These are phyloP conservation scores for Tuctoria greenei DNA, from an alignment of 176 grass and related monocot species.

Conservation along the genomic window DNA sequence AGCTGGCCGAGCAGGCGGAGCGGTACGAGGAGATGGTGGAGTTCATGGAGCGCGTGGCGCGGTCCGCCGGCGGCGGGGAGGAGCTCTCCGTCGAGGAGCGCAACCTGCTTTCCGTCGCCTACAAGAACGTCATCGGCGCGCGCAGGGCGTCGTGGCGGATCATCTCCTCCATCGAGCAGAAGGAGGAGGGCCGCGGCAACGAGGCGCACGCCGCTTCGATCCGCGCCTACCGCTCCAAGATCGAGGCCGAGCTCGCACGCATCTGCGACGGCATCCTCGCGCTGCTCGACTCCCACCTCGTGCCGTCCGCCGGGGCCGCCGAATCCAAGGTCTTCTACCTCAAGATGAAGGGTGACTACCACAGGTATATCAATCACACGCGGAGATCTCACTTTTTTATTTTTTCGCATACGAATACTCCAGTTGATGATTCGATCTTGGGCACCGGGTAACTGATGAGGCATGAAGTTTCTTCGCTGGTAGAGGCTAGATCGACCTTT, in stretches of 20 bases:
- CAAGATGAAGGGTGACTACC: conserved; percentile 94
- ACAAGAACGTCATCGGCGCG: conserved; percentile 90
- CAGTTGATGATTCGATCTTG: not conserved
- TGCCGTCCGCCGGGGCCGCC: conserved; percentile 64
- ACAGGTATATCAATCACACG: conserved; percentile 38
- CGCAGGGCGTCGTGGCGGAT: conserved; percentile 77
- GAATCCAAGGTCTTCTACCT: conserved; percentile 95
- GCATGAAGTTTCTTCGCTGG: not conserved
- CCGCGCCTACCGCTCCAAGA: conserved; percentile 69
- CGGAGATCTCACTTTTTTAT: not conserved
- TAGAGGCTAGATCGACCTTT: not conserved
- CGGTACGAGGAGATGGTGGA: conserved; percentile 93
- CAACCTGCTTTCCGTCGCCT: conserved; percentile 84
- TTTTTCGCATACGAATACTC: not conserved
- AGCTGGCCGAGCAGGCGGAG: conserved; percentile 87
- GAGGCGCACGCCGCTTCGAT: conserved; percentile 62
- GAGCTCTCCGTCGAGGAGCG: conserved; percentile 86
- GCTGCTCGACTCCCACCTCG: conserved; percentile 78
- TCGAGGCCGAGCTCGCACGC: conserved; percentile 74
- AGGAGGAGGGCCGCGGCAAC: conserved; percentile 86
- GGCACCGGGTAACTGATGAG: not conserved
- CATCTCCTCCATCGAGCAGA: conserved; percentile 91
- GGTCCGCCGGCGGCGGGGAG: conserved; percentile 49
- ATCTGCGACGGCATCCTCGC: conserved; percentile 83
- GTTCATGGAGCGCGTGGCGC: conserved; percentile 84